Percentiles rank a stretch among this genome's conserved stretches.
Conservation (phyloP, 1,284 basidiomycete genomes). For the Xerocomus cyaneibrunnescens region DNA sequence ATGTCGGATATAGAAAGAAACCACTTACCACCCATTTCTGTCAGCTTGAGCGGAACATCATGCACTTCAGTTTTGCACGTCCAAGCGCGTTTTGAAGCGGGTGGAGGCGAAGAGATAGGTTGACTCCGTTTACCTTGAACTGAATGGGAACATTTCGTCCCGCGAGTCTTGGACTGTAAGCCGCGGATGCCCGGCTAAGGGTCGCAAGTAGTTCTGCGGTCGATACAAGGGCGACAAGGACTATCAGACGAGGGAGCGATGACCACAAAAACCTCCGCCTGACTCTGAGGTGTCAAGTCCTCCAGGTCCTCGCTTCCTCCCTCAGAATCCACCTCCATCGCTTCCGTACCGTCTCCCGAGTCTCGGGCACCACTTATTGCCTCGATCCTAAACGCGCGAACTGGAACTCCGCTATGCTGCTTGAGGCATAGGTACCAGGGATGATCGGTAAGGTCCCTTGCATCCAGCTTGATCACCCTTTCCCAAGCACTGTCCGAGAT, state of each 20-base stretch:
- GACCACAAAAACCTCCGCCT: no score
- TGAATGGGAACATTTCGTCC: background rate
- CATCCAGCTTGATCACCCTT: background rate
- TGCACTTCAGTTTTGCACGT: background rate
- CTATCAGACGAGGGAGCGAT: no score
- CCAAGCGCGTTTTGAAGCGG: background rate
- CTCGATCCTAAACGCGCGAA: background rate
- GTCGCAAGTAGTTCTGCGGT: background rate
- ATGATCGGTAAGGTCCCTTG: background rate
- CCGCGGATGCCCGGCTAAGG: background rate
- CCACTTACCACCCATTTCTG: background rate
- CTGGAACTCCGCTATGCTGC: no score
- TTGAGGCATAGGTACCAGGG: background rate
- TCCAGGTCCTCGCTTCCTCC: background rate
- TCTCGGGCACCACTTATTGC: background rate
- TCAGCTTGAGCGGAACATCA: background rate
- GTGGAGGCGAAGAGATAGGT: background rate
- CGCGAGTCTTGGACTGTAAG: background rate
- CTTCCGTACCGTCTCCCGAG: no score
- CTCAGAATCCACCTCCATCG: background rate
- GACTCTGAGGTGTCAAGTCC: background rate
- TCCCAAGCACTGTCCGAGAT: background rate
- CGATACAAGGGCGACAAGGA: background rate
- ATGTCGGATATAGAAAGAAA: background rate
- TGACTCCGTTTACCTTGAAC: background rate